These are phyloP conservation scores for Eleusine indica DNA, from an alignment of 176 grass and related monocot species.

Conservation along the genomic window DNA sequence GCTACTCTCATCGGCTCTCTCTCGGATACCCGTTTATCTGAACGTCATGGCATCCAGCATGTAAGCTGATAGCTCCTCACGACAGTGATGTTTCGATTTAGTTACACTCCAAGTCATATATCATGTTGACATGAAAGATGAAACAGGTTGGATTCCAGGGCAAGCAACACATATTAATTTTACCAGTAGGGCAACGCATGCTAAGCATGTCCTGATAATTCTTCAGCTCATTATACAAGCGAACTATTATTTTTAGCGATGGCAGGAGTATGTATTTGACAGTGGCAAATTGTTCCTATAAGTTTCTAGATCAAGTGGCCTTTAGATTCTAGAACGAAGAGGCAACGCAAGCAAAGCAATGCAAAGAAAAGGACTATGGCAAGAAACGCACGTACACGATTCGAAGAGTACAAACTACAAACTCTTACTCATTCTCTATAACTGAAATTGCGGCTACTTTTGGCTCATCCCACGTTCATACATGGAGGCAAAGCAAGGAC, in stretches of 20 bases:
- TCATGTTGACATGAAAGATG: conserved; percentile 31
- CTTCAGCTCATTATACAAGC: neutral
- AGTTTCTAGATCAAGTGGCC: conserved; percentile 14
- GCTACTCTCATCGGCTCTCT: conserved; percentile 12
- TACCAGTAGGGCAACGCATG: neutral
- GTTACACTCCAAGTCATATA: conserved; percentile 16
- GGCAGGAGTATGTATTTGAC: neutral
- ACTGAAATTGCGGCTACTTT: conserved; percentile 43
- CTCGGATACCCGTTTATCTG: conserved; percentile 12
- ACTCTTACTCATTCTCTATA: conserved; percentile 25
- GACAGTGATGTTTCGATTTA: conserved; percentile 19
- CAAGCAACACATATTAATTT: conserved; percentile 48
- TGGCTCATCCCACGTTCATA: conserved; percentile 45
- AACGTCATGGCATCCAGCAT: conserved; percentile 16
- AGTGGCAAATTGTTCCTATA: neutral
- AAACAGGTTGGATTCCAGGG: conserved; percentile 30
- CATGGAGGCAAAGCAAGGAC: neutral
- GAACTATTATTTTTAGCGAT: neutral
- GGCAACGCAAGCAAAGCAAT: conserved; percentile 32
- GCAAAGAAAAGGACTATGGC: conserved; percentile 47
- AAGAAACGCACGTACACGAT: conserved; percentile 19
- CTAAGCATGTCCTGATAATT: neutral
- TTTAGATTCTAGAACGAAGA: conserved; percentile 36
- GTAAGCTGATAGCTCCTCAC: conserved; percentile 33
- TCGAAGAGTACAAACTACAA: conserved; percentile 35